Conservation (phyloP, 257 asterid species). For the Nicotiana knightiana region DNA sequence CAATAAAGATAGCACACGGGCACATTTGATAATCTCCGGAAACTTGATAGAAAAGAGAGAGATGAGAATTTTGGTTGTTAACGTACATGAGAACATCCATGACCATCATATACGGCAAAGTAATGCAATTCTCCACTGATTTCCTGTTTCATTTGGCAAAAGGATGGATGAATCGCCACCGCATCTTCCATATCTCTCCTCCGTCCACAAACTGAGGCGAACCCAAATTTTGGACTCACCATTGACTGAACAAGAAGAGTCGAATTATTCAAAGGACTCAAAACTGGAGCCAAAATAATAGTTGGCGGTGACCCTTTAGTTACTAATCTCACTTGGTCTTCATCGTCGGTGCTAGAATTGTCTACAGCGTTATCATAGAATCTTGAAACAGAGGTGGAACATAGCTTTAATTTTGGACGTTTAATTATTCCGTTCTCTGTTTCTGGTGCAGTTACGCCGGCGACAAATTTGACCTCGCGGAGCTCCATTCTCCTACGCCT, state of each 20-base stretch:
- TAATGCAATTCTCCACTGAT: constrained; percentile 30
- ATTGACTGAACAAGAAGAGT: background rate
- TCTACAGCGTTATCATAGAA: constrained; percentile 24
- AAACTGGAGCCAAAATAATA: constrained; percentile 9
- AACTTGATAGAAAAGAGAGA: background rate
- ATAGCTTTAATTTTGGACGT: constrained; percentile 33
- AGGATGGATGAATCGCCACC: constrained; percentile 53
- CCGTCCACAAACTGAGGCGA: constrained; percentile 63
- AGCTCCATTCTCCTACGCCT: constrained; percentile 56
- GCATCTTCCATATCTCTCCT: constrained; percentile 82
- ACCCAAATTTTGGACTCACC: constrained; percentile 40
- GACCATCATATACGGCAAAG: constrained; percentile 73
- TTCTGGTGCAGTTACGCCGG: constrained; percentile 1
- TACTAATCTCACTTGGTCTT: background rate
- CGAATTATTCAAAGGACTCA: constrained; percentile 4
- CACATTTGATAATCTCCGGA: background rate
- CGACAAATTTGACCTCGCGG: constrained; percentile 25
- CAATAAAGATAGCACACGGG: background rate
- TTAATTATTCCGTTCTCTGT: constrained; percentile 13
- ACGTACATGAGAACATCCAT: constrained; percentile 82
- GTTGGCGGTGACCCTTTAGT: background rate
- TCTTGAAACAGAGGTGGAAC: constrained; percentile 6
- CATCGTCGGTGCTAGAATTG: background rate
- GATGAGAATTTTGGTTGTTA: background rate
- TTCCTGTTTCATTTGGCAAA: constrained; percentile 23